These are phyloP conservation scores for Prunus armeniaca DNA, from an alignment of 306 rosid species.

Conservation along the genomic window DNA sequence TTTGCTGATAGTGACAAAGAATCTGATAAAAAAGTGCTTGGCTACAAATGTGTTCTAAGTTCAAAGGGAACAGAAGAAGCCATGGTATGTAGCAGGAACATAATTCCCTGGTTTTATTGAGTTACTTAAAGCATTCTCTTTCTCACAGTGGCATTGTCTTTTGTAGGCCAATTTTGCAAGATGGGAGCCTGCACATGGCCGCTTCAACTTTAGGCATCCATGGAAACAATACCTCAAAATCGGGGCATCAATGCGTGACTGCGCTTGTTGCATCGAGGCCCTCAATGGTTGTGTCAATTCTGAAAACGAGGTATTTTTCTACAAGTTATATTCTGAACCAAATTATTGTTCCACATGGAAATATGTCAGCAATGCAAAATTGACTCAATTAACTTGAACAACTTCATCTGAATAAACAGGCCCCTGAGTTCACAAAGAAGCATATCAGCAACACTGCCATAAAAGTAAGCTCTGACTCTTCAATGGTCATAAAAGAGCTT, in stretches of 20 bases:
- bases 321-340: neutral
- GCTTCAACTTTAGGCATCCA: constrained; percentile 79
- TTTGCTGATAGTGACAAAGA: constrained; percentile 26
- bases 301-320: constrained; percentile 45
- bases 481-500: constrained; percentile 55
- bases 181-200: constrained; percentile 93
- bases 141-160: neutral
- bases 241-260: constrained; percentile 66
- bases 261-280: constrained; percentile 79
- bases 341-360: no score
- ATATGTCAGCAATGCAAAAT: neutral
- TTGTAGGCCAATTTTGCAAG: constrained; percentile 75
- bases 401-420: constrained; percentile 31
- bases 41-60: constrained; percentile 63
- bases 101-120: neutral
- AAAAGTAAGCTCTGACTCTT: constrained; percentile 43
- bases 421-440: constrained; percentile 43
- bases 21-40: constrained; percentile 33
- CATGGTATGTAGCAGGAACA: constrained; percentile 40
- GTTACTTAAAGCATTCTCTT: neutral
- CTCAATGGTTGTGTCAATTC: constrained; percentile 61
- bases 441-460: constrained; percentile 34
- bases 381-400: neutral
- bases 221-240: constrained; percentile 79
- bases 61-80: constrained; percentile 69